Evolutionary conservation across 2,329 filamentous ascomycete genomes (phyloP), one percentile per base, ranked within the genome.

Genomic region (Mycosphaerella sp.): DNA sequence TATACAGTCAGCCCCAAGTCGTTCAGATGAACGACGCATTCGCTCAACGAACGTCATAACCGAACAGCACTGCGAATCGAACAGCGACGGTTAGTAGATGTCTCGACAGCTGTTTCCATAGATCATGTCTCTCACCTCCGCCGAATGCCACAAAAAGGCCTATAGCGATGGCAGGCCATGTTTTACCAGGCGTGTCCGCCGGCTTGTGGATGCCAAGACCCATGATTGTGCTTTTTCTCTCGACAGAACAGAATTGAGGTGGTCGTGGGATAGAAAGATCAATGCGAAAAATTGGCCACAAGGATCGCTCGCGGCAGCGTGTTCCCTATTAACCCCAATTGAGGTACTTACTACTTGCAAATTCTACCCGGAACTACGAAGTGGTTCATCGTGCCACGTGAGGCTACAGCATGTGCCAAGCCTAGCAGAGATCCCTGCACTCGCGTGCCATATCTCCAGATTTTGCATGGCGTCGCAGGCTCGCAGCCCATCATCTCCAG

Each of bases 121-220:
- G 9, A 1, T 34, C 30, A 34, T 25, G 7, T 25, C 21, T 5
- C 30, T 34, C 13, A 34, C 30, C 30, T 54, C 63, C 62, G 27
- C 62, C 62, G 50, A 66, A 65, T n/a, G 62, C 60, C 12, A 74
- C 71, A 51, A 73, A 75, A 7, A 71, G 61, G 48, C 60, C 66
- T 27, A 71, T 66, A 27, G 62, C 32, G 56, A 76, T 75, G 45
- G 74, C 73, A 43, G 73, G 73, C 56, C 66, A 62, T 27, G 74
- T 68, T 16, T 39, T 47, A 12, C 56, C 56, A 32, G 55, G 47
- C 50, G 44, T 50, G 28, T 52, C 53, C 2, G 46, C 52, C 8
- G 56, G 55, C 44, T 59, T 58, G 21, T 52, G 50, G 32, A 57
- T 56, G 2, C 49, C 49, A 36, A 57, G 6, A 49, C 53, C 53